Percentiles rank a stretch among this genome's conserved stretches.
phyloP scores from a whole-genome alignment of 768 basidiomycete species.

The Rhodotorula taiwanensis region DNA sequence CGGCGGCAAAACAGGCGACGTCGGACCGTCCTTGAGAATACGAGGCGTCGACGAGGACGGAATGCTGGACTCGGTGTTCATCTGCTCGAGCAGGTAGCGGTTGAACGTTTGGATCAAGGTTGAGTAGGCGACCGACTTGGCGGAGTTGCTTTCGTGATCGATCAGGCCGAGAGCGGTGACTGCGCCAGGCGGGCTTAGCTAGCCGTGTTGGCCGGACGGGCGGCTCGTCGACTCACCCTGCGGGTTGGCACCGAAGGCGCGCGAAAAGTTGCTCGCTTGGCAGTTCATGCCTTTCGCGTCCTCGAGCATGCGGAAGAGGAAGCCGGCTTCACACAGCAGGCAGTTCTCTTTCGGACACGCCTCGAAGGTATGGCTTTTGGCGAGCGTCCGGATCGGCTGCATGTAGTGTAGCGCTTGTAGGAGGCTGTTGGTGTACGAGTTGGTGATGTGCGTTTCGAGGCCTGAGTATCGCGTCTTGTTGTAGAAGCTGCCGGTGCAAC shows the following conservation, averaged over 20 bases:
- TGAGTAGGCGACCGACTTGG: constrained; percentile 51
- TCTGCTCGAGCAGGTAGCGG: constrained; percentile 80
- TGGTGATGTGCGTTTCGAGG: constrained; percentile 90
- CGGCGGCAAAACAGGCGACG: constrained; percentile 50
- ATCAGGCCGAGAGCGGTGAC: constrained; percentile 75
- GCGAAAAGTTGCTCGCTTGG: constrained; percentile 94
- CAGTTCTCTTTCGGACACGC: constrained; percentile 87
- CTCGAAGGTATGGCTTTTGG: constrained; percentile 84
- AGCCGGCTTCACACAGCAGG: constrained; percentile 87
- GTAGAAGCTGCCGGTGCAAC: constrained; percentile 60
- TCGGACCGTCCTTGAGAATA: constrained; percentile 37
- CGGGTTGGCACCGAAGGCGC: constrained; percentile 78
- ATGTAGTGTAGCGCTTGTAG: constrained; percentile 86
- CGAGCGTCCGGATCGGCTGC: constrained; percentile 65
- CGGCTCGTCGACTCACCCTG: constrained; percentile 65
- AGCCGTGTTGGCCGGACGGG: neutral
- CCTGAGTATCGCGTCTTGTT: constrained; percentile 86
- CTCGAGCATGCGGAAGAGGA: constrained; percentile 88
- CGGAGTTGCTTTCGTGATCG: constrained; percentile 65
- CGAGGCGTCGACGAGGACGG: constrained; percentile 51
- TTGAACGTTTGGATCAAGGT: constrained; percentile 92
- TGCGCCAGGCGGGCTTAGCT: constrained; percentile 15
- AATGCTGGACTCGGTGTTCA: constrained; percentile 63
- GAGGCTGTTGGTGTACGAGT: constrained; percentile 90
- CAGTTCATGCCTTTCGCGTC: constrained; percentile 91